A percentile compares a stretch with the other conserved stretches of the same genome.
Conservation (phyloP, 75 land plant species). For the Pinus albicaulis region DNA sequence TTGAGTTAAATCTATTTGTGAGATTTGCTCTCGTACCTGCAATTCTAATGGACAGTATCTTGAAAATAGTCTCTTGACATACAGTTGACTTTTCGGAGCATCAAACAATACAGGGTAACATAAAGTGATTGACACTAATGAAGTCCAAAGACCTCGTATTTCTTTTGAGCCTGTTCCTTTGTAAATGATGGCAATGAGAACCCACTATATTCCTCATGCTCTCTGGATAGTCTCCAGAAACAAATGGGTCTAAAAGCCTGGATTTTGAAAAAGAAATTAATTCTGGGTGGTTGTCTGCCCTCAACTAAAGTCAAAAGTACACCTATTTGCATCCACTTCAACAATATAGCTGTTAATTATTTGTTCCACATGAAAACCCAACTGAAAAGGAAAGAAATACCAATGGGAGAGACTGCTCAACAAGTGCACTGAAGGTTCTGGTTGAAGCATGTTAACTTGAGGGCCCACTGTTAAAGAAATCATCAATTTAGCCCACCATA, state of each 20-base stretch:
- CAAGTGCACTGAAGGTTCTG: not conserved
- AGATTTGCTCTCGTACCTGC: no score
- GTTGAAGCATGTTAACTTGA: no score
- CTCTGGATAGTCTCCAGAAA: constrained; percentile 17
- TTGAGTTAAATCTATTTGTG: no score
- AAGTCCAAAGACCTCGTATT: constrained; percentile 21
- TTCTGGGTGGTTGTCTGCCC: constrained; percentile 14
- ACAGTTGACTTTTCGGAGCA: not conserved
- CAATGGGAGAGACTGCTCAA: not conserved
- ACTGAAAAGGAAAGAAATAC: not conserved
- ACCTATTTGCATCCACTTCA: no score
- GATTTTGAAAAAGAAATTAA: not conserved
- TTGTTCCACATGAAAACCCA: no score
- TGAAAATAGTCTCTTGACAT: no score
- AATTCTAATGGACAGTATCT: no score
- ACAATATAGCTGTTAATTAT: no score
- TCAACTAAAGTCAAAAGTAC: no score
- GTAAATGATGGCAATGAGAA: constrained; percentile 17
- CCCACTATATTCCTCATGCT: constrained; percentile 10
- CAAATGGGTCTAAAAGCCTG: constrained; percentile 20
- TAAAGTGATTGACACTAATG: constrained; percentile 22
- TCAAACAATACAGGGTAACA: not conserved
- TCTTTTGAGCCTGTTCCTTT: not conserved
- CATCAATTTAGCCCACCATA: constrained; percentile 36
- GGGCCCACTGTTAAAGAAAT: not conserved